Percentiles rank a stretch among this genome's conserved stretches.
Evolutionary conservation across 352 stramenopile species (phyloP).

Genomic region (Globisporangium middletonii): DNA sequence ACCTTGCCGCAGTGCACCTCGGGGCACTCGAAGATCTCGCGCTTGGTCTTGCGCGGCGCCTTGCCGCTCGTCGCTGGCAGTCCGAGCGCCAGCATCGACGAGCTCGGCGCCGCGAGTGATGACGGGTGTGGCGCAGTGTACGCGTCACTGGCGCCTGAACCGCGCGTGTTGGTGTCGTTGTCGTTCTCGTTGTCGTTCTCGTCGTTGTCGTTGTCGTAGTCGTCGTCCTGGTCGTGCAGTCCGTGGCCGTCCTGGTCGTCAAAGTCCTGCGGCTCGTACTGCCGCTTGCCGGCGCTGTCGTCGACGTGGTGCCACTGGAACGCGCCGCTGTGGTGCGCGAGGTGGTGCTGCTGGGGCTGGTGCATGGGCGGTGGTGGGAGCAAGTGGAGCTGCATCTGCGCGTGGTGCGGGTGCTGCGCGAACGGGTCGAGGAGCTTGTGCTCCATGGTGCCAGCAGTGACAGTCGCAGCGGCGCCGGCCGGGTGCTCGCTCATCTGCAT

Average conservation of each 20-base stretch:
- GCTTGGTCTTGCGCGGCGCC: constrained; percentile 15
- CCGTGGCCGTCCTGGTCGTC: background rate
- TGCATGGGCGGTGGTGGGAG: constrained; percentile 14
- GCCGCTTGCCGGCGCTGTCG: constrained; percentile 5
- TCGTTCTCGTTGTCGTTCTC: constrained; percentile 1
- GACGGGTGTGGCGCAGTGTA: background rate
- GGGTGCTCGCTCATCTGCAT: too few species aligned
- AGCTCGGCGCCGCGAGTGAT: too few species aligned
- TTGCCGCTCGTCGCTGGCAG: constrained; percentile 1
- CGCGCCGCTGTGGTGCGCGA: background rate
- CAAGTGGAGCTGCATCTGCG: constrained; percentile 3
- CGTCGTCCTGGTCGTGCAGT: constrained; percentile 6
- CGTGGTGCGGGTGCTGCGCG: too few species aligned
- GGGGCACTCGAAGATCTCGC: constrained; percentile 25
- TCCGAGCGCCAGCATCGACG: constrained; percentile 7
- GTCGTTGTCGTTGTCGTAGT: background rate
- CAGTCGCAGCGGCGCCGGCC: too few species aligned
- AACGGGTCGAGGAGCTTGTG: too few species aligned
- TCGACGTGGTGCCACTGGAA: constrained; percentile 9
- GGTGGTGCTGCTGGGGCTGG: background rate
- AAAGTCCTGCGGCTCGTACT: constrained; percentile 2
- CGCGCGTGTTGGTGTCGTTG: too few species aligned
- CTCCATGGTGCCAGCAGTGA: too few species aligned
- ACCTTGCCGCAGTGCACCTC: constrained; percentile 77
- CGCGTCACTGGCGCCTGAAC: background rate